phyloP scores from a whole-genome alignment of 139 green algal species.

The Asterochloris sp. region DNA sequence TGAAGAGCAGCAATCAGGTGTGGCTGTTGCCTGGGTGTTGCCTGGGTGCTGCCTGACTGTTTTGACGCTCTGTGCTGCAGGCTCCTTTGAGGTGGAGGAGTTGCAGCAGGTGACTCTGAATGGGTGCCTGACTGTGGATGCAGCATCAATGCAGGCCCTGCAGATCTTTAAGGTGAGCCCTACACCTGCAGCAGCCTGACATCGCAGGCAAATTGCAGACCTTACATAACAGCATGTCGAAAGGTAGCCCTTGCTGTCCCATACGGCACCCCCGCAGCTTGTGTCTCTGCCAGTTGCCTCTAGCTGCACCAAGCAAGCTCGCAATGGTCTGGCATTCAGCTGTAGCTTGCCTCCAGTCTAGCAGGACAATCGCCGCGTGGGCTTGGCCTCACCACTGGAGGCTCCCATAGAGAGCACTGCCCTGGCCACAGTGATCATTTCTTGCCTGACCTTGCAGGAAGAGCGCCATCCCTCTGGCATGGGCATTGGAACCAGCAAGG shows the following conservation, averaged over 20 bases:
- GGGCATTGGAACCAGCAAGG: constrained; percentile 84
- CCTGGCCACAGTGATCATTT: not conserved
- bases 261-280: no score
- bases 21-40: no score
- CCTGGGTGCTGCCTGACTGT: no score
- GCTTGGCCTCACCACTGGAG: not conserved
- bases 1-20: no score
- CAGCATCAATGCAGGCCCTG: constrained; percentile 48
- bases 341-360: not conserved
- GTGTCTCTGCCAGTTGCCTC: not conserved
- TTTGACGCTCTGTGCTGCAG: not conserved
- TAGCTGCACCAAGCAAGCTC: not conserved
- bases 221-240: no score
- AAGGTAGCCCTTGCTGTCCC: no score
- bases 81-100: constrained; percentile 1
- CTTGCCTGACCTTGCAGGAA: constrained; percentile 46
- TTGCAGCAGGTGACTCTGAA: constrained; percentile 32
- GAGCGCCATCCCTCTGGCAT: constrained; percentile 83
- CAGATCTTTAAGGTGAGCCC: constrained; percentile 52
- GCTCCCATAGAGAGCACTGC: not conserved
- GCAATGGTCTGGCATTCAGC: not conserved
- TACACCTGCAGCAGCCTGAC: no score
- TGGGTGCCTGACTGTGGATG: constrained; percentile 59
- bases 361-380: not conserved
- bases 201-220: not conserved